Percentiles rank a stretch among this genome's conserved stretches.
Conservation (phyloP, 306 rosid genomes). For the Benincasa hispida region DNA sequence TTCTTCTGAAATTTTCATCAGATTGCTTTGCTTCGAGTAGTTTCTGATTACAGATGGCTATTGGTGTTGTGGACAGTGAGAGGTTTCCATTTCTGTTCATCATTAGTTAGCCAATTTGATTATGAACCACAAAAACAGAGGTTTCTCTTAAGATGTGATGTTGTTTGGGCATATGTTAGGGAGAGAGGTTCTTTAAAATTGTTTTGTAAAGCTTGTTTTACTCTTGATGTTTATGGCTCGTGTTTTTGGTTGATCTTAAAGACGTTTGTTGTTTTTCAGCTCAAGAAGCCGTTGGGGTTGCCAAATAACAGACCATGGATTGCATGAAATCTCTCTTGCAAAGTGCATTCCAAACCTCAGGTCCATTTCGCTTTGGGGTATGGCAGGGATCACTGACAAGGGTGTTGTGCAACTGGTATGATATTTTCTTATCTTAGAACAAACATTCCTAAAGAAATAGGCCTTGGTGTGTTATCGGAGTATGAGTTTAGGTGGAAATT, state of each 20-base stretch:
- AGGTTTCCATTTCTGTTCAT: not conserved
- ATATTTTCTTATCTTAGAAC: not conserved
- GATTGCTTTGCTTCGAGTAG: not conserved
- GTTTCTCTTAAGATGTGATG: not conserved
- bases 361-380: slow-evolving; percentile 86
- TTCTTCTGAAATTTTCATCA: not conserved
- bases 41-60: not conserved
- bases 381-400: slow-evolving; percentile 81
- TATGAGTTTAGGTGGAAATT: not conserved
- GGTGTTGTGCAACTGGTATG: slow-evolving; percentile 82
- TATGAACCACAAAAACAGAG: not conserved
- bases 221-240: not conserved
- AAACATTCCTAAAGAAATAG: not conserved
- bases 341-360: slow-evolving; percentile 59
- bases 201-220: not conserved
- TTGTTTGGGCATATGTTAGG: not conserved
- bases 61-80: not conserved
- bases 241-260: not conserved
- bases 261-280: slow-evolving; percentile 27
- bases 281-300: slow-evolving; percentile 88
- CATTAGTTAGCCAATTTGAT: not conserved
- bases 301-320: slow-evolving; percentile 69
- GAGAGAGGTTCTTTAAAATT: not conserved
- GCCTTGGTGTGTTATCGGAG: not conserved
- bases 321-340: slow-evolving; percentile 49